Percentiles rank a stretch among this genome's conserved stretches.
phyloP scores from a whole-genome alignment of 352 stramenopile genomes.

The Plasmopara muralis region DNA sequence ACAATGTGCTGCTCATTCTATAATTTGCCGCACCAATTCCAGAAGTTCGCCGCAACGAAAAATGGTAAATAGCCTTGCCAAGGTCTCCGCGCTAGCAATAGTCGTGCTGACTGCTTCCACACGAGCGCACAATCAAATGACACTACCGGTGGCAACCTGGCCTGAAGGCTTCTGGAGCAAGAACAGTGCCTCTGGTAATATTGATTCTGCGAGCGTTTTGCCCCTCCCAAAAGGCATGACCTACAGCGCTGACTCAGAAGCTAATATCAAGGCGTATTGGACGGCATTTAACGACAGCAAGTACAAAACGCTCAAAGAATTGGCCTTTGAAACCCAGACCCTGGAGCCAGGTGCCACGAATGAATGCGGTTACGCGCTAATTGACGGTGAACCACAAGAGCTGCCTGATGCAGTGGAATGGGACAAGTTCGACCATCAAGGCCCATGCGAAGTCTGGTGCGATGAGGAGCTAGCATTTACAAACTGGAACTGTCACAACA shows the following conservation, averaged over 20 bases:
- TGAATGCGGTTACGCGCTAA: constrained; percentile 29
- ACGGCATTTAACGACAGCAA: constrained; percentile 30
- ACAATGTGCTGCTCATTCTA: neutral
- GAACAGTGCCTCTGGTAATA: constrained; percentile 24
- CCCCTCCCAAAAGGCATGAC: constrained; percentile 20
- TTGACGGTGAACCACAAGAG: constrained; percentile 25
- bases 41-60: constrained; percentile 2
- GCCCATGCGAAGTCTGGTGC: constrained; percentile 41
- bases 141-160: constrained; percentile 27
- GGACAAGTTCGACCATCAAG: constrained; percentile 25
- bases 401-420: constrained; percentile 27
- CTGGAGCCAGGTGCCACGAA: constrained; percentile 21
- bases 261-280: constrained; percentile 29
- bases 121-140: constrained; percentile 30
- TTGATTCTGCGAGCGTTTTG: constrained; percentile 17
- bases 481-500: constrained; percentile 29
- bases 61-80: constrained; percentile 4
- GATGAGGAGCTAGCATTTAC: constrained; percentile 34
- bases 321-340: constrained; percentile 23
- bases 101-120: constrained; percentile 3
- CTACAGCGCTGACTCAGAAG: constrained; percentile 18
- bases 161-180: constrained; percentile 17
- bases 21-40: constrained; percentile 3
- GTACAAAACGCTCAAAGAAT: constrained; percentile 42
- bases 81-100: constrained; percentile 4